Evolutionary conservation across 2,329 filamentous ascomycete species (phyloP).

Genomic region (Fusarium lateritium): DNA sequence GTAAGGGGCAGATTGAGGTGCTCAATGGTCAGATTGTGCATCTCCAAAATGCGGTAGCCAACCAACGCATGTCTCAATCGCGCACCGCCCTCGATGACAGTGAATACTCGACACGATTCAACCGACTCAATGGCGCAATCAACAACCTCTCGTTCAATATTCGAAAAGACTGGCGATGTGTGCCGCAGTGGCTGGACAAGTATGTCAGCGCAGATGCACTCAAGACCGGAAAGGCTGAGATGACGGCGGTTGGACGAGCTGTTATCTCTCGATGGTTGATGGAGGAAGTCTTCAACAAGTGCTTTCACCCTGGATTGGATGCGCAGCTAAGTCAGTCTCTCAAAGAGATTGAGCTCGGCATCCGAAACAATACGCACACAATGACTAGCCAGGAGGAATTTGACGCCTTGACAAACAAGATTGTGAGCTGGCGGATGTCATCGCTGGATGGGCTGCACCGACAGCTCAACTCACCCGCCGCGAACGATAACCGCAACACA

Average conservation of each 20-base stretch:
- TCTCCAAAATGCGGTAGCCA: conserved; percentile 96
- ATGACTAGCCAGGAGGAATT: conserved; percentile 87
- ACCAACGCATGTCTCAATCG: conserved; percentile 94
- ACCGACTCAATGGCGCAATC: conserved; percentile 91
- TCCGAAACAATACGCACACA: conserved; percentile 82
- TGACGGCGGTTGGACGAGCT: conserved; percentile 94
- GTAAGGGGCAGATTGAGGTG: conserved; percentile 91
- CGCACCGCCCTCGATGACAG: conserved; percentile 95
- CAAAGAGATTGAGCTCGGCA: conserved; percentile 89
- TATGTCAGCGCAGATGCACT: conserved; percentile 90
- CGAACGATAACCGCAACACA: conserved; percentile 74
- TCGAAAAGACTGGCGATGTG: conserved; percentile 89
- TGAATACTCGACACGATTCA: conserved; percentile 92
- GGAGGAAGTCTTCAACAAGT: conserved; percentile 90
- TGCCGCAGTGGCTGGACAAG: conserved; percentile 84
- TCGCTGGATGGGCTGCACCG: conserved; percentile 92
- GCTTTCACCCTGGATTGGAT: conserved; percentile 93
- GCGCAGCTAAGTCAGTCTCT: conserved; percentile 80
- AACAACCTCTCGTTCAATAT: conserved; percentile 97
- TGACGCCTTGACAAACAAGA: conserved; percentile 87
- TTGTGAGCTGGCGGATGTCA: conserved; percentile 93
- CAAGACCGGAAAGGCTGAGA: conserved; percentile 92
- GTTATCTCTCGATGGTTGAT: conserved; percentile 91
- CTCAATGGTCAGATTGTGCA: conserved; percentile 91
- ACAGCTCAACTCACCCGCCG: conserved; percentile 75